Base-by-base conservation (phyloP, 257 asterid genomes). In the Fraxinus pennsylvanica region DNA sequence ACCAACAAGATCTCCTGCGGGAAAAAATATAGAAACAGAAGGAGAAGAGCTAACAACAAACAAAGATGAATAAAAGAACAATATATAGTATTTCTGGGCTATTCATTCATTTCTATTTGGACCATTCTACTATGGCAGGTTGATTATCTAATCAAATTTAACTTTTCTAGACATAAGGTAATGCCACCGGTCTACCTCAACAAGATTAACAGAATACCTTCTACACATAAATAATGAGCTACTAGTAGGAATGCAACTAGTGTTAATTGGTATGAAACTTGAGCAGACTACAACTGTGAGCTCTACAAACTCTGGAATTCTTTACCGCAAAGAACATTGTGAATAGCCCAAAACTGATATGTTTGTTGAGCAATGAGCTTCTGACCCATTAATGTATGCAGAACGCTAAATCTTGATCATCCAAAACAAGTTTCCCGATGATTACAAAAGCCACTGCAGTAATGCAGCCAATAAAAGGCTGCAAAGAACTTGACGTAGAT, bases 381-480 rank as follows among this genome's bases (percentile, higher is more conserved):
- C 76, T 30, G 33, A 66, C 67, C 67, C 77, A 71, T 38, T 21
- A 32, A 47, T 14, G 6, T 14, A 47, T 47, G 27, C 32, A 47
- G 27, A 13, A 29, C 72, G 35, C 79, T 79, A 83, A 19, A 75
- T 52, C 36, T 63, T 27, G 35, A 63, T 22, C 14, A 75, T 67
- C 81, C 75, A 81, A 68, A 21, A 74, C 50, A 22, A 83, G 79
- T 68, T 71, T 86, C 84, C 86, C 78, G 17, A 88, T 78, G 79
- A 80, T 71, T 33, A 90, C n/a, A 57, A 80, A 82, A 15, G 86
- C 66, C 76, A 85, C 73, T 61, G 86, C 68, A 70, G 79, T 1
- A 50, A 91, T 72, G 89, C 82, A 84, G 79, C 89, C 78, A 45
- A 86, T 38, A 10, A 87, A 72, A 45, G 94, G 93, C 71, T 79